A percentile compares a stretch with the other conserved stretches of the same genome.
phyloP scores from a whole-genome alignment of 495 filamentous ascomycete genomes.

The Xylaria bambusicola region DNA sequence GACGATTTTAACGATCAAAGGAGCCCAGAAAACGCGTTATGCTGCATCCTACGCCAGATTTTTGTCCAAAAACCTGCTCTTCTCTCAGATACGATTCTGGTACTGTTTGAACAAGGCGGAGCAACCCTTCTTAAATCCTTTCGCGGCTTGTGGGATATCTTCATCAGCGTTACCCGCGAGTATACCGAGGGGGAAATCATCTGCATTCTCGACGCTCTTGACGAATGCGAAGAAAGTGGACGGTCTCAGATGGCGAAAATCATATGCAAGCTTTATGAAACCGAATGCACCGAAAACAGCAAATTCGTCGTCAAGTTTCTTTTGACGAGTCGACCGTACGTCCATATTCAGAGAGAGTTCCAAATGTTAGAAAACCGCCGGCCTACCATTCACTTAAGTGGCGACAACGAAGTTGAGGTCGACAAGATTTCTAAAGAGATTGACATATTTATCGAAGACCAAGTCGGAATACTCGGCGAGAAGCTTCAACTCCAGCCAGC shows the following conservation, averaged over 20 bases:
- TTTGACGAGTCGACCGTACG: too few species aligned
- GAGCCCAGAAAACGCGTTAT: conserved; percentile 39
- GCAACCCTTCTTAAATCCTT: conserved; percentile 33
- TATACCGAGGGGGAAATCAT: conserved; percentile 46
- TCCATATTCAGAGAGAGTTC: too few species aligned
- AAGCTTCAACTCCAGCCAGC: conserved; percentile 2
- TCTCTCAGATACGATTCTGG: conserved; percentile 29
- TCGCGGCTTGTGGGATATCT: conserved; percentile 43
- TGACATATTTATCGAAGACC: conserved; percentile 24
- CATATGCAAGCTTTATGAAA: neutral
- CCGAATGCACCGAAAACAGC: neutral
- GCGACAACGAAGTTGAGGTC: too few species aligned
- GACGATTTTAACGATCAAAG: conserved; percentile 46
- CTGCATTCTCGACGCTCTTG: conserved; percentile 52
- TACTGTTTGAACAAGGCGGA: conserved; percentile 24
- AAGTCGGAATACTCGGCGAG: conserved; percentile 29
- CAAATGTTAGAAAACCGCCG: too few species aligned
- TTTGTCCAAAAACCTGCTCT: conserved; percentile 35
- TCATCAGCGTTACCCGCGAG: conserved; percentile 35
- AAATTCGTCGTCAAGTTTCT: too few species aligned
- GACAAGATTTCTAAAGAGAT: too few species aligned
- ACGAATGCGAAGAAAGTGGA: conserved; percentile 35
- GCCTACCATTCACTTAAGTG: too few species aligned
- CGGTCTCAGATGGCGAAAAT: conserved; percentile 5
- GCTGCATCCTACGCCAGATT: conserved; percentile 51